Percentiles rank a stretch among this genome's conserved stretches.
Evolutionary conservation across 2,329 filamentous ascomycete species (phyloP).

Genomic region (Stagonosporopsis vannaccii): DNA sequence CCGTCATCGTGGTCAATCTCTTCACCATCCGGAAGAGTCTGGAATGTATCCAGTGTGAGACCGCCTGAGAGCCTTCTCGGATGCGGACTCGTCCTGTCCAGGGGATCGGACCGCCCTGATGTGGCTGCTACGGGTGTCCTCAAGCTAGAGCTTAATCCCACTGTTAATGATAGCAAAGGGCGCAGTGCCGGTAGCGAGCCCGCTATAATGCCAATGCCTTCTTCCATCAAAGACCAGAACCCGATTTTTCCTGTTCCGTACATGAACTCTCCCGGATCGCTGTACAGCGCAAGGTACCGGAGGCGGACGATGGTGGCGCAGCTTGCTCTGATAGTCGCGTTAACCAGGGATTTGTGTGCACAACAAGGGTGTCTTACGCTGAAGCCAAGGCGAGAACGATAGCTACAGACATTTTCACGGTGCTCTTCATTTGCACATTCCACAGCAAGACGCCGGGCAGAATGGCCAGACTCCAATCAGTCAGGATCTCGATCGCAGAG

Average conservation of each 20-base stretch:
- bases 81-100: conserved; percentile 4
- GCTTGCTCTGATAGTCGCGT: conserved; percentile 41
- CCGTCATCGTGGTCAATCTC: conserved; percentile 21
- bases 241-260: conserved; percentile 53
- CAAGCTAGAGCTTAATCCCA: conserved; percentile 22
- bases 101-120: conserved; percentile 25
- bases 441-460: conserved; percentile 30
- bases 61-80: conserved; percentile 11
- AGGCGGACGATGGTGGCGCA: conserved; percentile 52
- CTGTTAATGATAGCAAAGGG: conserved; percentile 46
- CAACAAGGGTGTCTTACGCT: conserved; percentile 42
- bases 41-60: conserved; percentile 26
- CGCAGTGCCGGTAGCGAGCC: conserved; percentile 56
- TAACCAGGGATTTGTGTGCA: conserved; percentile 1
- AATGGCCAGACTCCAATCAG: conserved; percentile 30
- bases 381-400: conserved; percentile 52
- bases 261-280: conserved; percentile 52
- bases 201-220: conserved; percentile 56
- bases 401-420: conserved; percentile 51
- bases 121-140: conserved; percentile 27
- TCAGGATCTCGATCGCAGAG: conserved; percentile 30
- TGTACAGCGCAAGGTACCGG: conserved; percentile 53
- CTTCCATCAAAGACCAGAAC: conserved; percentile 56
- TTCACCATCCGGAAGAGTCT: conserved; percentile 23
- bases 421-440: conserved; percentile 43